Conservation (phyloP, 208 protist species). For the Willaertia magna region DNA sequence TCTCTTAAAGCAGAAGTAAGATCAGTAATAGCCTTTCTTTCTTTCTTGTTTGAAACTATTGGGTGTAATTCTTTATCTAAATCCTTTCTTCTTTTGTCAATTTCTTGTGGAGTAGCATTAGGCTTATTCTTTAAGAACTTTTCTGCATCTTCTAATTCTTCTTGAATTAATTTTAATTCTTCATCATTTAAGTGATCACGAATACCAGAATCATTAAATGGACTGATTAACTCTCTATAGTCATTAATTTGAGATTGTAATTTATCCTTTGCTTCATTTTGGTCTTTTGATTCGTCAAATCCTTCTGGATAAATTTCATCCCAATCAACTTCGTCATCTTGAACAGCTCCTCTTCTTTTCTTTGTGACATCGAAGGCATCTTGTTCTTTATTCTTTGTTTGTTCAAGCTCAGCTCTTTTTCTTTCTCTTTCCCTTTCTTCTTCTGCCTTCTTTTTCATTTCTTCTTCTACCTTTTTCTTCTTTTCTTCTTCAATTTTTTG, state of each 20-base stretch:
- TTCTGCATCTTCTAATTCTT: not conserved
- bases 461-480: not conserved
- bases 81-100: not conserved
- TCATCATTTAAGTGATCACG: not conserved
- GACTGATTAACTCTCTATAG: not conserved
- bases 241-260: not conserved
- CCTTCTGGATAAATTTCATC: not conserved
- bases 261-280: not conserved
- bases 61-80: not conserved
- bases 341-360: not conserved
- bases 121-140: not conserved
- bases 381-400: not conserved
- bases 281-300: not conserved
- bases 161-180: not conserved
- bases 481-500: not conserved
- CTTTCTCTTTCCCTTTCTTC: not conserved
- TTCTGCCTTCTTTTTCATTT: not conserved
- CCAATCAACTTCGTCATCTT: not conserved
- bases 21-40: not conserved
- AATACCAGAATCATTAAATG: not conserved
- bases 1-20: not conserved
- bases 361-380: not conserved
- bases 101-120: not conserved
- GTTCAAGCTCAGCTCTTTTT: not conserved
- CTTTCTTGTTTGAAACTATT: not conserved